Base-by-base conservation (phyloP, 169 alveolate genomes). In the Eimeria sp. region DNA sequence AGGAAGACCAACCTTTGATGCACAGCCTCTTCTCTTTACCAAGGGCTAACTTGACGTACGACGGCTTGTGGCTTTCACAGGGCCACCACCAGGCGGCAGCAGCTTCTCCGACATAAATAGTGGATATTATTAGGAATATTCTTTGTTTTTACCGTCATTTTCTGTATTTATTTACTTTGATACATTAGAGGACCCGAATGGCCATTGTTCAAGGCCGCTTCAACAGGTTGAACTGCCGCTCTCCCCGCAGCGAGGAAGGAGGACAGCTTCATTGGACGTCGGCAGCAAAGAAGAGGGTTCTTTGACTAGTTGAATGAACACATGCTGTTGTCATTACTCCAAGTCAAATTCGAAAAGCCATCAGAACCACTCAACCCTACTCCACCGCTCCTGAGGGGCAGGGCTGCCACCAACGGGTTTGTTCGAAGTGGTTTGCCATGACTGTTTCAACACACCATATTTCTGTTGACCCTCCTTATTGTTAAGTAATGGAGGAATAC, bases 61-160 rank as follows among this genome's bases (percentile, higher is more conserved):
- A 72, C 56, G 83, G 83, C 83, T 74, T 74, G 83, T 74, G 83
- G 83, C 83, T 74, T 74, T 40, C 52, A 56, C 83, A 13, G 83
- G 83, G 83, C 83, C 83, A 74, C 58, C 33, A 74, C 68, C 62
- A 8, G 14, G 62, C 62, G 33, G 83, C 58, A 18, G 83, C 83
- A 74, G 33, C 56, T 30, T 40, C 14, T 40, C 8, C 25, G 0
- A 74, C 40, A 20, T 74, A 40, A 40, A 74, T 20, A n/a, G 30
- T 4, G 43, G 18, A 2, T 74, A 10, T 74, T 74, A n/a, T 40
- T 6, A 2, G 40, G 18, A 8, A 18, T 40, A 18, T 2, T 74
- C 11, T 1, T 1, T 20, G 30, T 33, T 8, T 74, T 13, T 16
- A 71, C 1, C 14, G 10, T 6, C 8, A 13, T 71, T 11, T 37